phyloP scores from a whole-genome alignment of 2,329 filamentous ascomycete species.

The Curvularia spicifera region DNA sequence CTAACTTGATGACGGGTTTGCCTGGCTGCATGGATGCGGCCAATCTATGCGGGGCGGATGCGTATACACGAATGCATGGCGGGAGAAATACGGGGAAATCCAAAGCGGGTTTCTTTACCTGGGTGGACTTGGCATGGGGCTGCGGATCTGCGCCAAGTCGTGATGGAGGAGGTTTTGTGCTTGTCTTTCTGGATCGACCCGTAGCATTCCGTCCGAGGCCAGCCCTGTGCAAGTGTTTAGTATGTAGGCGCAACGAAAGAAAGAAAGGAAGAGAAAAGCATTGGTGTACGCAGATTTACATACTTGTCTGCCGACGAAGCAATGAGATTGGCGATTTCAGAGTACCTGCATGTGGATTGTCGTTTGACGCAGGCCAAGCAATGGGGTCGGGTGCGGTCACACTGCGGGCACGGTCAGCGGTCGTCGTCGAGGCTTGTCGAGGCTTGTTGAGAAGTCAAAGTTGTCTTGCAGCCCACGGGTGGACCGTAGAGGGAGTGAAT shows the following conservation, averaged over 20 bases:
- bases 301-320: conserved; percentile 64
- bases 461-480: neutral
- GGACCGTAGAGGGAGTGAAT: neutral
- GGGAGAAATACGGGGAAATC: neutral
- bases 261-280: no score
- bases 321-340: conserved; percentile 75
- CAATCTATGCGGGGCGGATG: neutral
- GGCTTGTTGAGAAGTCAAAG: neutral
- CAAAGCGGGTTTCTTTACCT: conserved; percentile 31
- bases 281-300: neutral
- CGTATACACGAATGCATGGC: neutral
- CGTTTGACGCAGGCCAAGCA: conserved; percentile 70
- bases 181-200: conserved; percentile 38
- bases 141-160: conserved; percentile 34
- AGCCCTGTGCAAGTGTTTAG: conserved; percentile 37
- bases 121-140: conserved; percentile 31
- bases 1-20: no score
- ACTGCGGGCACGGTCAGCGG: conserved; percentile 56
- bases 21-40: neutral
- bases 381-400: conserved; percentile 72
- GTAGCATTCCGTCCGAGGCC: conserved; percentile 33
- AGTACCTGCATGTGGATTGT: conserved; percentile 77
- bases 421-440: neutral
- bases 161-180: conserved; percentile 32
- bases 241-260: conserved; percentile 3